phyloP scores from a whole-genome alignment of 257 asterid genomes.

The Orobanche coerulescens region DNA sequence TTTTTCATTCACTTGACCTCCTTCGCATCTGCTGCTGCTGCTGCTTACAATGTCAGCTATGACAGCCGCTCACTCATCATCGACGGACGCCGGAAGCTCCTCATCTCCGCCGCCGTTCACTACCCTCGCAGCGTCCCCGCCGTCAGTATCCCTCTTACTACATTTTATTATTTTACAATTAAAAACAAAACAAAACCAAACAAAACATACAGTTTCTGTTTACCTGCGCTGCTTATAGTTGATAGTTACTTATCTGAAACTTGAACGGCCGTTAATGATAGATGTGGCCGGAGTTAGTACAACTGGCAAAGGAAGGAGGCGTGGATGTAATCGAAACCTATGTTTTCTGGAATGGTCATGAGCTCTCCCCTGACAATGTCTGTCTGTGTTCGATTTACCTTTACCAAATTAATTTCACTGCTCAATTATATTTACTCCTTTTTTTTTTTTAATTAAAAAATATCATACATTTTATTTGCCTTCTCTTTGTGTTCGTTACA shows the following conservation, averaged over 20 bases:
- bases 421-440: neutral
- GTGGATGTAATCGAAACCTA: conserved; percentile 77
- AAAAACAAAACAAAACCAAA: no score
- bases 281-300: conserved; percentile 94
- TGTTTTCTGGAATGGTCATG: conserved; percentile 94
- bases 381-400: conserved; percentile 4
- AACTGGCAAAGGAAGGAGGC: conserved; percentile 82
- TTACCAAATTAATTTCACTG: neutral
- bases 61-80: conserved; percentile 77
- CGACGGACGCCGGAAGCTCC: conserved; percentile 74
- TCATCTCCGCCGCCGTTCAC: conserved; percentile 85
- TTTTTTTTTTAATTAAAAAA: neutral
- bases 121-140: conserved; percentile 97
- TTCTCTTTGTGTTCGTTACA: neutral
- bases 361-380: conserved; percentile 71
- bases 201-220: no score
- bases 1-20: conserved; percentile 8
- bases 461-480: neutral
- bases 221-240: neutral
- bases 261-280: conserved; percentile 14
- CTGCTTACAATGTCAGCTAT: conserved; percentile 57
- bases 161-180: neutral
- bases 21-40: conserved; percentile 15
- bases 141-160: conserved; percentile 29
- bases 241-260: neutral